Conservation (phyloP, 495 filamentous ascomycete genomes). For the Aspergillus nanangensis region DNA sequence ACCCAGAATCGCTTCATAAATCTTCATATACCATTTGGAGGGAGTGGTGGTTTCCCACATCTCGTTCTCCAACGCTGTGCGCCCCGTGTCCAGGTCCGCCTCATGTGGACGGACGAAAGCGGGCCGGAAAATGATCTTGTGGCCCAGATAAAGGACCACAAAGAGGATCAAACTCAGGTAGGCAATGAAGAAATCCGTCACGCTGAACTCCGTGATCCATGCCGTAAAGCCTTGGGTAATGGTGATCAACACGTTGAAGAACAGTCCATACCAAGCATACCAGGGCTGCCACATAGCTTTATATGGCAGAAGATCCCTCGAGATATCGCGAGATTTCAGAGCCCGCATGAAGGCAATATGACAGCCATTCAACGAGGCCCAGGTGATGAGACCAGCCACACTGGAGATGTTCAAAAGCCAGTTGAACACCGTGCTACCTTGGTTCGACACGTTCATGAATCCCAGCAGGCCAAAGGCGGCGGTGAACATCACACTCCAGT, state of each 20-base stretch:
- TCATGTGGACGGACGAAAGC: conserved; percentile 38
- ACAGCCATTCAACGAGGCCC: conserved; percentile 55
- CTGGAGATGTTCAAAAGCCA: conserved; percentile 58
- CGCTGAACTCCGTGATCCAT: conserved; percentile 57
- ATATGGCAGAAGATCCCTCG: conserved; percentile 54
- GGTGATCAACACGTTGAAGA: conserved; percentile 61
- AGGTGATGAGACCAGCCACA: conserved; percentile 66
- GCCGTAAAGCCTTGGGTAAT: conserved; percentile 67
- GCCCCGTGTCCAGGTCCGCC: conserved; percentile 47
- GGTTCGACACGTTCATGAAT: conserved; percentile 46
- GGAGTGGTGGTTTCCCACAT: conserved; percentile 41
- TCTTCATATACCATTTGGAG: conserved; percentile 36
- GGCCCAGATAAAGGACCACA: conserved; percentile 51
- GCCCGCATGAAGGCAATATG: conserved; percentile 60
- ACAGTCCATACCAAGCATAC: conserved; percentile 55
- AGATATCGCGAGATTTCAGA: conserved; percentile 52
- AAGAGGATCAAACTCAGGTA: conserved; percentile 63
- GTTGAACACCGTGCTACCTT: conserved; percentile 51
- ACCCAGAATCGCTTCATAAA: neutral
- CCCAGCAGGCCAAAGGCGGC: conserved; percentile 47
- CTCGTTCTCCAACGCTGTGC: conserved; percentile 34
- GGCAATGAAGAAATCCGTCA: conserved; percentile 53
- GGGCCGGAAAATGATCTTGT: conserved; percentile 48
- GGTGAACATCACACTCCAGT: conserved; percentile 46
- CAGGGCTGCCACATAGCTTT: conserved; percentile 55